Percentiles rank a stretch among this genome's conserved stretches.
These are phyloP conservation scores for Trypanosoma melophagium DNA, from an alignment of 208 protist genomes.

Conservation along the genomic window DNA sequence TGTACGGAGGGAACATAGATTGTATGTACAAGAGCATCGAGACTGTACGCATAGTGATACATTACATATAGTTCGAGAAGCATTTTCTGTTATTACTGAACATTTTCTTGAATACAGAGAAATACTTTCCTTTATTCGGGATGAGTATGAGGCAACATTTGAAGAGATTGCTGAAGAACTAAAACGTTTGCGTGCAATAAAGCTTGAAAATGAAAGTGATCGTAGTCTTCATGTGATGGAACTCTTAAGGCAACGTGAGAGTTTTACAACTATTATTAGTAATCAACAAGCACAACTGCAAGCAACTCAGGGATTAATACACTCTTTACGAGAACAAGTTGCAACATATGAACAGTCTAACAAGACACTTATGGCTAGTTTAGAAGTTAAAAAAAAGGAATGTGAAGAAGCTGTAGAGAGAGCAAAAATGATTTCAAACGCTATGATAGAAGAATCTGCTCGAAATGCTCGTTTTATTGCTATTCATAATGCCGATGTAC, in stretches of 20 bases:
- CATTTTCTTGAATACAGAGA: slow-evolving; percentile 83
- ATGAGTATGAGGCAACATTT: slow-evolving; percentile 83
- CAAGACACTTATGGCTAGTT: slow-evolving; percentile 41
- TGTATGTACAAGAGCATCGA: slow-evolving; percentile 66
- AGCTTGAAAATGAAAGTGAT: slow-evolving; percentile 74
- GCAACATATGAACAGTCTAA: slow-evolving; percentile 72
- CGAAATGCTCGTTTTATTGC: slow-evolving; percentile 55
- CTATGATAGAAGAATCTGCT: slow-evolving; percentile 72
- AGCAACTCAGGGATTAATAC: slow-evolving; percentile 65
- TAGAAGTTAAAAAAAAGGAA: slow-evolving; percentile 50
- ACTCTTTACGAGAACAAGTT: slow-evolving; percentile 74
- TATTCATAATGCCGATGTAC: slow-evolving; percentile 38
- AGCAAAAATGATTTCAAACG: slow-evolving; percentile 63
- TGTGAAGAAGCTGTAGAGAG: slow-evolving; percentile 59
- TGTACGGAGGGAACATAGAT: slow-evolving; percentile 71
- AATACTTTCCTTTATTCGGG: slow-evolving; percentile 72
- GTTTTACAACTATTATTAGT: slow-evolving; percentile 75
- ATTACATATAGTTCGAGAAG: slow-evolving; percentile 84
- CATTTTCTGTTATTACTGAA: slow-evolving; percentile 68
- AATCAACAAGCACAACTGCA: slow-evolving; percentile 82
- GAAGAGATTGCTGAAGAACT: slow-evolving; percentile 52
- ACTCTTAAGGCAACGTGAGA: slow-evolving; percentile 75
- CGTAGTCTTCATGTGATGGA: slow-evolving; percentile 76
- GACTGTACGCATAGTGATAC: slow-evolving; percentile 64
- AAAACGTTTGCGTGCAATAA: slow-evolving; percentile 45